Evolutionary conservation across 345 rosid genomes (phyloP).

Genomic region (Cardamine resedifolia): DNA sequence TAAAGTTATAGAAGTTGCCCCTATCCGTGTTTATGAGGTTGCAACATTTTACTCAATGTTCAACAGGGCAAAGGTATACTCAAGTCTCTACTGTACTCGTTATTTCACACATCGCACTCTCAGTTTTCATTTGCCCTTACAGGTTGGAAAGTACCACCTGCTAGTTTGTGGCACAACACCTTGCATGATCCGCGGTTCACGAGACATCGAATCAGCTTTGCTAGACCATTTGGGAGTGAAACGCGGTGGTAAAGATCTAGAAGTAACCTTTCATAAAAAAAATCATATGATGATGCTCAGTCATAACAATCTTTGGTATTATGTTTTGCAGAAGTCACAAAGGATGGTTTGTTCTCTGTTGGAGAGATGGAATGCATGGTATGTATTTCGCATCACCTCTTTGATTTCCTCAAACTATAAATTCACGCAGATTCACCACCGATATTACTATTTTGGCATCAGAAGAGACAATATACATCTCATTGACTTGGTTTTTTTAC

Average conservation of each 20-base stretch:
- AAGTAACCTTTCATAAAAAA: background rate
- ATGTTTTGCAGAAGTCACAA: conserved; percentile 75
- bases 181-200: conserved; percentile 94
- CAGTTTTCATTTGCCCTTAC: conserved; percentile 32
- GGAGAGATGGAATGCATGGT: conserved; percentile 99
- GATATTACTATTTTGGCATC: background rate
- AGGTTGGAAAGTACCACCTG: conserved; percentile 97
- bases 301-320: conserved; percentile 17
- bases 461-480: background rate
- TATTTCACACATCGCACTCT: background rate
- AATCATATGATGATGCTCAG: background rate
- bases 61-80: conserved; percentile 82
- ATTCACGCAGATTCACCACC: background rate
- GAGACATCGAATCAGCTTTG: conserved; percentile 83
- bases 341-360: conserved; percentile 97
- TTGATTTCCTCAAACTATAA: background rate
- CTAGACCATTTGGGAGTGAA: conserved; percentile 92
- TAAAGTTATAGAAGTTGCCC: conserved; percentile 81
- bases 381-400: conserved; percentile 27
- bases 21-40: conserved; percentile 95
- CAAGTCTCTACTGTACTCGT: background rate
- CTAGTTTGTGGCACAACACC: conserved; percentile 99
- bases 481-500: conserved; percentile 36
- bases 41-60: conserved; percentile 99
- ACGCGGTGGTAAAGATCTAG: conserved; percentile 70